Evolutionary conservation across 208 protist genomes (phyloP).

Genomic region (Wallacemonas collosoma): DNA sequence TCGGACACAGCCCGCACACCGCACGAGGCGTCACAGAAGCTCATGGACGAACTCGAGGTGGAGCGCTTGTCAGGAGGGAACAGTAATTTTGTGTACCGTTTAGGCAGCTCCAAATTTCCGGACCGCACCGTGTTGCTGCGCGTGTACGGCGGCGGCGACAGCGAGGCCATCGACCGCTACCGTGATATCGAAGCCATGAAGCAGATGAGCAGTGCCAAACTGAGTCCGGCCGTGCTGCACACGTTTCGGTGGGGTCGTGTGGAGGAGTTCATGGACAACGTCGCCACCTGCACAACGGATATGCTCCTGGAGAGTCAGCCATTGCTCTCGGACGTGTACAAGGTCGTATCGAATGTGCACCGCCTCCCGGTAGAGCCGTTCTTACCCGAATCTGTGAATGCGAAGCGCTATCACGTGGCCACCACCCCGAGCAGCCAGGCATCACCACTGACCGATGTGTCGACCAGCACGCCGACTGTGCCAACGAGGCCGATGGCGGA

Average conservation of each 20-base stretch:
- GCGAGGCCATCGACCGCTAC: slow-evolving; percentile 79
- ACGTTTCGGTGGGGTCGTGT: slow-evolving; percentile 84
- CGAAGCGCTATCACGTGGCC: slow-evolving; percentile 26
- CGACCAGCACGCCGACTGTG: slow-evolving; percentile 39
- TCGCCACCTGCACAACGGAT: slow-evolving; percentile 75
- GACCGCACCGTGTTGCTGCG: slow-evolving; percentile 67
- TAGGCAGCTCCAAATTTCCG: slow-evolving; percentile 58
- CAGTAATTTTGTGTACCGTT: slow-evolving; percentile 87
- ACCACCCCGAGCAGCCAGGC: slow-evolving; percentile 14
- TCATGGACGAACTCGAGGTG: slow-evolving; percentile 67
- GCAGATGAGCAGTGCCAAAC: slow-evolving; percentile 68
- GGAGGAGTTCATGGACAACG: slow-evolving; percentile 82
- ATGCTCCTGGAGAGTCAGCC: slow-evolving; percentile 62
- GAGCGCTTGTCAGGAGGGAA: slow-evolving; percentile 81
- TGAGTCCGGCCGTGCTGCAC: slow-evolving; percentile 77
- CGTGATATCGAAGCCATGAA: slow-evolving; percentile 75
- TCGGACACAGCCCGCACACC: slow-evolving; percentile 29
- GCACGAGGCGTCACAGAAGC: slow-evolving; percentile 50
- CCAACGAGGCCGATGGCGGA: slow-evolving; percentile 16
- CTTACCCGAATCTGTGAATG: slow-evolving; percentile 64
- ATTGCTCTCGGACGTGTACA: slow-evolving; percentile 66
- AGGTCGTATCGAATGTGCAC: slow-evolving; percentile 61
- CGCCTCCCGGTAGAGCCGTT: slow-evolving; percentile 48
- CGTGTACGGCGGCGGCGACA: slow-evolving; percentile 71
- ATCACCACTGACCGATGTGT: slow-evolving; percentile 19